These are phyloP conservation scores for Xylariaceae sp. DNA, from an alignment of 2,329 filamentous ascomycete genomes.

Conservation along the genomic window DNA sequence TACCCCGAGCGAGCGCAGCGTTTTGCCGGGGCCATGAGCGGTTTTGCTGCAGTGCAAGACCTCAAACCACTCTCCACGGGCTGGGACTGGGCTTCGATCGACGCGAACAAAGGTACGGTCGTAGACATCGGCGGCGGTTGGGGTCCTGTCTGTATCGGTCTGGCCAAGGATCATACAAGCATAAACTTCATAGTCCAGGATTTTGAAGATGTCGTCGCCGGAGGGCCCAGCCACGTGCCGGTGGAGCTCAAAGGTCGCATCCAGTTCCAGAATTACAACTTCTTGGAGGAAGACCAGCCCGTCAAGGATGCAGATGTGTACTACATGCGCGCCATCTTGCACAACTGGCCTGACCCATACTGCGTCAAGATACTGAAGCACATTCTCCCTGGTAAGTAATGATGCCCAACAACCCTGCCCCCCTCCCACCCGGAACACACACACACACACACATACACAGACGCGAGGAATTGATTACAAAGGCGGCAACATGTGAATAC, in stretches of 20 bases:
- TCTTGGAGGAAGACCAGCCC: neutral
- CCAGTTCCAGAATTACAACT: neutral
- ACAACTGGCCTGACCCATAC: neutral
- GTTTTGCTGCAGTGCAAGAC: neutral
- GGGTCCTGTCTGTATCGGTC: neutral
- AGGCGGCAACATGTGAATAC: neutral
- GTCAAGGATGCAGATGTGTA: neutral
- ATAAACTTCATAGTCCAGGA: neutral
- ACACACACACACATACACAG: no score
- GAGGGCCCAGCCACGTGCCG: neutral
- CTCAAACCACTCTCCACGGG: neutral
- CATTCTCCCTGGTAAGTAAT: neutral
- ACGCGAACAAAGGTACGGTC: neutral
- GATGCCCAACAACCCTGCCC: neutral
- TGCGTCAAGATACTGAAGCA: neutral
- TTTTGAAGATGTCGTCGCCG: neutral
- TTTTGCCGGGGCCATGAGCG: neutral
- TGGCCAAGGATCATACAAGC: neutral
- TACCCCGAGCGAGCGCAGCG: neutral
- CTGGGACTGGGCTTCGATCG: neutral
- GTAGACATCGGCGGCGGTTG: neutral
- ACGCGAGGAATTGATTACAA: neutral
- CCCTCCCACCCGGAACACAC: no score
- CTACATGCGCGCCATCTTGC: neutral
- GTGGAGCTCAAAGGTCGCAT: neutral